These are phyloP conservation scores for Elsinoe australis DNA, from an alignment of 2,329 filamentous ascomycete genomes.

Conservation along the genomic window DNA sequence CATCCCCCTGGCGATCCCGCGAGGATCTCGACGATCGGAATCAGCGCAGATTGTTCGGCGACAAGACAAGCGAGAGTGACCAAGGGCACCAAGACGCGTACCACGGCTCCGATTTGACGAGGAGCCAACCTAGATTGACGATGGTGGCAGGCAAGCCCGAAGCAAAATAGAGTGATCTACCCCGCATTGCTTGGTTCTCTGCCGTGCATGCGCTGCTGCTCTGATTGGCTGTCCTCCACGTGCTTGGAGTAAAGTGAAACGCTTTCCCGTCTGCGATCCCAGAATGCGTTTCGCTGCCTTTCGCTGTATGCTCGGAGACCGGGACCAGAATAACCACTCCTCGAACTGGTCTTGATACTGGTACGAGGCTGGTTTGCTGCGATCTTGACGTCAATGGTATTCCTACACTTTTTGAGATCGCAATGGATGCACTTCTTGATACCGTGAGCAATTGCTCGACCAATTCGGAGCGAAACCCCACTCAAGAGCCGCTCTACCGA, in stretches of 20 bases:
- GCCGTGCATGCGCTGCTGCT: no score
- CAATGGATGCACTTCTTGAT: no score
- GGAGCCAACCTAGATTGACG: background rate
- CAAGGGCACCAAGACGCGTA: background rate
- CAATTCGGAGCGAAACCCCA: no score
- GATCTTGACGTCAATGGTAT: slow-evolving; percentile 8
- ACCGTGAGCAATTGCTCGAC: no score
- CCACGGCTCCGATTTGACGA: background rate
- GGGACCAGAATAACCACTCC: background rate
- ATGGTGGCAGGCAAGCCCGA: background rate
- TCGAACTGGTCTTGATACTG: background rate
- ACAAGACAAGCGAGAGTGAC: slow-evolving; percentile 3
- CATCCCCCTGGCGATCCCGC: slow-evolving; percentile 4
- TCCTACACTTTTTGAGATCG: background rate
- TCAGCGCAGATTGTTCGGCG: background rate
- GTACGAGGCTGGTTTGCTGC: slow-evolving; percentile 6
- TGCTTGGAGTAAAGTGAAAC: background rate
- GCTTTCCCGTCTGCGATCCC: background rate
- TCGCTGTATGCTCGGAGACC: slow-evolving; percentile 4
- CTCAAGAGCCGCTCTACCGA: background rate
- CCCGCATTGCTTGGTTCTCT: slow-evolving; percentile 11
- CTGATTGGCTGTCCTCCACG: background rate
- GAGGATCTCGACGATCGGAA: slow-evolving; percentile 12
- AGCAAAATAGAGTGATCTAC: background rate
- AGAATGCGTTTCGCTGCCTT: background rate